phyloP scores from a whole-genome alignment of 2,329 filamentous ascomycete species.

The Thermochaetoides dissita region DNA sequence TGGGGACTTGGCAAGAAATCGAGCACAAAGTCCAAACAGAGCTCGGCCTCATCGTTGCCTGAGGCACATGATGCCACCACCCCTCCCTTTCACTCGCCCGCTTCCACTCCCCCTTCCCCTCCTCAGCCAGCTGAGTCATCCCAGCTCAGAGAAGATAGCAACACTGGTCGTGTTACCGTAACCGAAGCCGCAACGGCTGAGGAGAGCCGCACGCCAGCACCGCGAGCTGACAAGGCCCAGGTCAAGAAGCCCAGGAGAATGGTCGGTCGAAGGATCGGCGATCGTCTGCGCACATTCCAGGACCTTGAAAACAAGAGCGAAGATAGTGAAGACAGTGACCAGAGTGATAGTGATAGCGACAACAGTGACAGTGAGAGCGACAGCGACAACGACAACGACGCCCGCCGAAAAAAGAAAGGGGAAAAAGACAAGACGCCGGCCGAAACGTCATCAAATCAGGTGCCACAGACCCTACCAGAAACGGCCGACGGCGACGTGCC shows the following conservation, averaged over 20 bases:
- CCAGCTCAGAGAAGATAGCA: constrained; percentile 27
- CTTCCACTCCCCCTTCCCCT: constrained; percentile 6
- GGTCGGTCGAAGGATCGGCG: constrained; percentile 38
- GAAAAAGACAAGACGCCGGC: constrained; percentile 17
- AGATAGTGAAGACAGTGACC: constrained; percentile 1
- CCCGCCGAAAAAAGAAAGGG: constrained; percentile 23
- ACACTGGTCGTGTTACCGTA: constrained; percentile 11
- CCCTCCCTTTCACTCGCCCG: too few relatives aligned
- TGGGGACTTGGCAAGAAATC: constrained; percentile 39
- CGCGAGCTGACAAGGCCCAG: constrained; percentile 23
- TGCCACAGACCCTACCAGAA: too few relatives aligned
- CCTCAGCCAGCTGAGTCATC: constrained; percentile 32
- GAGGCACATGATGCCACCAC: constrained; percentile 1
- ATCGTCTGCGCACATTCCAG: constrained; percentile 44
- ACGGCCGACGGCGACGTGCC: constrained; percentile 26
- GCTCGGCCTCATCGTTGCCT: constrained; percentile 13
- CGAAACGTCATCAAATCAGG: too few relatives aligned
- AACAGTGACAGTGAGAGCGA: constrained; percentile 1
- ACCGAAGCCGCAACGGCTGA: constrained; percentile 6
- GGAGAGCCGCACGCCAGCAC: constrained; percentile 23
- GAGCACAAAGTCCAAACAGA: constrained; percentile 21
- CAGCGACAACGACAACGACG: constrained; percentile 3
- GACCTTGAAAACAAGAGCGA: constrained; percentile 22
- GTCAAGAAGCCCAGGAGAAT: constrained; percentile 36
- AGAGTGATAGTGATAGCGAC: constrained; percentile 1